These are phyloP conservation scores for Salvia sclarea DNA, from an alignment of 305 asterid species.

Conservation along the genomic window DNA sequence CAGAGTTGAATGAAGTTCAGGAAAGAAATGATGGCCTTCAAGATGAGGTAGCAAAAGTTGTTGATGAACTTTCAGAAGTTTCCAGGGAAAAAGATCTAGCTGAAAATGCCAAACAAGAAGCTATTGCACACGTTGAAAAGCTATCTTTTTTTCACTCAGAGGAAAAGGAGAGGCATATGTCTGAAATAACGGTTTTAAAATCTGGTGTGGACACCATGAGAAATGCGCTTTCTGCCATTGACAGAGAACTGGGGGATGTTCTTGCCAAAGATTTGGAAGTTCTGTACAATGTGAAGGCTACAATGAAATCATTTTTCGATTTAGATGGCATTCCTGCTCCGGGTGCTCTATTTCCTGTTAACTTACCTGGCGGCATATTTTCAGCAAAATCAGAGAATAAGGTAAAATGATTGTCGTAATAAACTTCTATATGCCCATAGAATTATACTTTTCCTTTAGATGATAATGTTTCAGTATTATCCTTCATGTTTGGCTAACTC, in stretches of 20 bases:
- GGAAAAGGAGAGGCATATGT: constrained; percentile 65
- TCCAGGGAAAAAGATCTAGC: constrained; percentile 66
- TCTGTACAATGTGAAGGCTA: constrained; percentile 52
- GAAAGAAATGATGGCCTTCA: constrained; percentile 92
- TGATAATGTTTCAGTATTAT: constrained; percentile 7
- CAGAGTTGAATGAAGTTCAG: constrained; percentile 96
- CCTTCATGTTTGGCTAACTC: constrained; percentile 22
- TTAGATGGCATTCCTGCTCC: constrained; percentile 38
- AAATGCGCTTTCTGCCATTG: constrained; percentile 55
- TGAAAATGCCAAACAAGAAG: constrained; percentile 67
- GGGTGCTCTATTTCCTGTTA: constrained; percentile 42
- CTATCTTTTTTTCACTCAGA: constrained; percentile 52
- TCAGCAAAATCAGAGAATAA: constrained; percentile 49
- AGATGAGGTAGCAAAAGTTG: constrained; percentile 74
- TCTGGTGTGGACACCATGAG: constrained; percentile 55
- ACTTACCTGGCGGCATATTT: constrained; percentile 35
- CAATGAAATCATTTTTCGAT: constrained; percentile 53
- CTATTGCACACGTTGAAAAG: constrained; percentile 62
- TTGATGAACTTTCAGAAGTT: constrained; percentile 57
- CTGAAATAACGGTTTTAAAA: constrained; percentile 60
- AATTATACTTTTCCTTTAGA: constrained; percentile 6
- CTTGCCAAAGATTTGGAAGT: constrained; percentile 72
- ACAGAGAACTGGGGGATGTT: constrained; percentile 57
- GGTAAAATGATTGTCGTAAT: constrained; percentile 44
- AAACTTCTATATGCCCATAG: constrained; percentile 20